Base-by-base conservation (phyloP, 805 yeast species). In the Wickerhamomyces canadensis region DNA sequence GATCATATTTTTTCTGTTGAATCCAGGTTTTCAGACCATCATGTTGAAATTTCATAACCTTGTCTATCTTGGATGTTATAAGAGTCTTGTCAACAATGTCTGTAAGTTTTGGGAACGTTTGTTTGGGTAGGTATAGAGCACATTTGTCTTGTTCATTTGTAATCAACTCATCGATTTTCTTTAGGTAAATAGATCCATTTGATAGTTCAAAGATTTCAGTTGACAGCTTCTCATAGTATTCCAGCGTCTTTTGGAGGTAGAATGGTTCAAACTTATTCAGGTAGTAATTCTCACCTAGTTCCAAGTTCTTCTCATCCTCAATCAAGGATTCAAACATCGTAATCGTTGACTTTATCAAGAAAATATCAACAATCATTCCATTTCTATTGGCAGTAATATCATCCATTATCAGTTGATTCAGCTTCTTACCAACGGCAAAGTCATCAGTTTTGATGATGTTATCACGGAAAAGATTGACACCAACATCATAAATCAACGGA, bases 401-500 rank as follows among this genome's bases (percentile, higher is more conserved):
- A 7, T 65, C 65, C 15, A 82, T 60, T 3, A 84, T 56, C 9
- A 73, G 64, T 5, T 60, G 52, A 33, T 75, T 71, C 37, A 83
- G 57, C 23, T 62, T 60, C 5, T 54, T 44, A 1, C 86, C 86
- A 13, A 85, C 64, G 29, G 65, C 64, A 36, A 69, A 64, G 34
- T 68, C 52, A 25, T 76, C 62, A 33, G 64, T 61, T 41, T 72
- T 70, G 25, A 88, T 60, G 6, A 87, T 67, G 19, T 67, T 62
- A 27, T 76, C 79, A 41, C 82, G 72, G 55, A 86, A 88, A 8
- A 79, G 57, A 23, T 70, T 71, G 18, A 87, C 65, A 0, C 95
- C 94, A 33, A 80, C 67, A 52, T 88, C 96, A 52, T 80, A 81
- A 3, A 82, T 68, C 40, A 79, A 62, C 4, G 83, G 76, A 35